Conservation (phyloP, 305 asterid genomes). For the Fraxinus greggii region DNA sequence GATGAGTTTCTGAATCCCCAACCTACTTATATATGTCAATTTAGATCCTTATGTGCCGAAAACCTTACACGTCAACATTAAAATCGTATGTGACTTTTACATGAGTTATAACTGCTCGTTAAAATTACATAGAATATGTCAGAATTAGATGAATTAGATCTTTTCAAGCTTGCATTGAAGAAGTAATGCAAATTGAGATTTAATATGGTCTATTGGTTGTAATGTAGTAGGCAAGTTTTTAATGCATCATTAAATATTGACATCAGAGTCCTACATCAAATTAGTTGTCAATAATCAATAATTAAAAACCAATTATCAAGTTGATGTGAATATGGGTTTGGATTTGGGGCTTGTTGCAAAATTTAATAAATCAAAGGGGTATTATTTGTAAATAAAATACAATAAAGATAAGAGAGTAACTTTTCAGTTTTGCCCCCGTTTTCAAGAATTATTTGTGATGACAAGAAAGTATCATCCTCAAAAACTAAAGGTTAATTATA, state of each 20-base stretch:
- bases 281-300: neutral
- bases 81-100: neutral
- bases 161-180: neutral
- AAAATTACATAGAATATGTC: neutral
- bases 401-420: neutral
- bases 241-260: neutral
- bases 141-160: too few relatives aligned
- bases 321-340: neutral
- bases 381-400: neutral
- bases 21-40: neutral
- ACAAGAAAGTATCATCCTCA: neutral
- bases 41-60: neutral
- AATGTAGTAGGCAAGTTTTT: neutral
- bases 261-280: neutral
- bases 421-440: neutral
- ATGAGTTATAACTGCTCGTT: neutral
- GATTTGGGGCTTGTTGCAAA: neutral
- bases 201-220: neutral
- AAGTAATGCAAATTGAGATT: neutral
- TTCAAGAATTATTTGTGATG: neutral
- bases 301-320: neutral
- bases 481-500: neutral
- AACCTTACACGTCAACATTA: neutral
- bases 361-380: neutral
- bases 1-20: neutral